Evolutionary conservation across 345 rosid species (phyloP).

Genomic region (Bruguiera parviflora): DNA sequence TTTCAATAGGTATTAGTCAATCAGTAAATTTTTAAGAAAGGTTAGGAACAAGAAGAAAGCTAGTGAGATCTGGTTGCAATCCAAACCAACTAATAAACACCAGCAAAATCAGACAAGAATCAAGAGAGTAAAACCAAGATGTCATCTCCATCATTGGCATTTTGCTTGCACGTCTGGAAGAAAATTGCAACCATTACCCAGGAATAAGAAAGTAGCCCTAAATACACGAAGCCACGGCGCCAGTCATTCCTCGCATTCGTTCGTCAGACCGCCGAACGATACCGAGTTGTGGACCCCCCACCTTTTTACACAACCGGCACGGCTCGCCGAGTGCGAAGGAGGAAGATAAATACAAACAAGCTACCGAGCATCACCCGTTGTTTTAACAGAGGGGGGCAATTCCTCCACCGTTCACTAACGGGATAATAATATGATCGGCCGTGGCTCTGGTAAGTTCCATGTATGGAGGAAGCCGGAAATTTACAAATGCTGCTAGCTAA

Average conservation of each 20-base stretch:
- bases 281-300: neutral
- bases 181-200: no score
- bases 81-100: no score
- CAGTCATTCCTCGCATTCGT: neutral
- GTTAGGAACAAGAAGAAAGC: no score
- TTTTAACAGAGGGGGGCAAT: conserved; percentile 14
- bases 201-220: no score
- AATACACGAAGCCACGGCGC: no score
- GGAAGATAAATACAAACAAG: conserved; percentile 16
- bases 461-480: conserved; percentile 15
- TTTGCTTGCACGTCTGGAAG: no score
- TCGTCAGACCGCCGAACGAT: conserved; percentile 3
- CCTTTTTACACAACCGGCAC: conserved; percentile 5
- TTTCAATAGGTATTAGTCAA: no score
- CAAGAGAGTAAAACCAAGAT: no score
- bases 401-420: conserved; percentile 4
- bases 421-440: conserved; percentile 11
- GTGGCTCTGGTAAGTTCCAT: conserved; percentile 15
- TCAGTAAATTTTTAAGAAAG: no score
- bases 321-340: conserved; percentile 9
- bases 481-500: conserved; percentile 17
- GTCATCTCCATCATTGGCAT: no score
- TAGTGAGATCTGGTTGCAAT: no score
- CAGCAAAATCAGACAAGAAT: no score
- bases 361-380: conserved; percentile 19